Evolutionary conservation across 2,329 filamentous ascomycete species (phyloP).

Genomic region (Colletotrichum lentis): DNA sequence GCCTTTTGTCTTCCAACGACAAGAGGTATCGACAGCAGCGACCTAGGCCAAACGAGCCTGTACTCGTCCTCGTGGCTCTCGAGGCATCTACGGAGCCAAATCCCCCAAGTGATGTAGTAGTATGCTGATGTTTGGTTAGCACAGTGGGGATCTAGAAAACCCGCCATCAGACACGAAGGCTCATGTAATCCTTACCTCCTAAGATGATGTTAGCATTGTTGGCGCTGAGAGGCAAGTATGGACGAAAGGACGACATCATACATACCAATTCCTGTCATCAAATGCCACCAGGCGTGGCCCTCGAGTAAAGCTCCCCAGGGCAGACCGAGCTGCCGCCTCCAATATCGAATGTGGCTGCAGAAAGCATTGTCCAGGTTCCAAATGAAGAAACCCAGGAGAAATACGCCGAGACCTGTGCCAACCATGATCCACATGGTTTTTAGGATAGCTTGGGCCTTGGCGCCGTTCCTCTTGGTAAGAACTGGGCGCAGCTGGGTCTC

Average conservation of each 20-base stretch:
- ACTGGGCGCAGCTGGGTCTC: slow-evolving; percentile 57
- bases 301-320: slow-evolving; percentile 81
- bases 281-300: slow-evolving; percentile 70
- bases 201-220: slow-evolving; percentile 37
- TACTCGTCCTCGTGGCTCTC: slow-evolving; percentile 78
- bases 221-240: slow-evolving; percentile 37
- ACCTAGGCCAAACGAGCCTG: slow-evolving; percentile 72
- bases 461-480: slow-evolving; percentile 55
- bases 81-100: slow-evolving; percentile 81
- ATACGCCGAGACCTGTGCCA: slow-evolving; percentile 63
- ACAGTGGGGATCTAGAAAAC: not conserved
- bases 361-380: slow-evolving; percentile 85
- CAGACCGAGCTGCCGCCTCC: slow-evolving; percentile 73
- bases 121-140: slow-evolving; percentile 62
- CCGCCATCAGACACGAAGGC: not conserved
- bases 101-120: slow-evolving; percentile 83
- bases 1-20: slow-evolving; percentile 51
- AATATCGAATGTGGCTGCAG: slow-evolving; percentile 70
- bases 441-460: slow-evolving; percentile 58
- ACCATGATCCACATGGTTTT: slow-evolving; percentile 81
- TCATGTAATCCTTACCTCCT: slow-evolving; percentile 42
- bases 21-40: slow-evolving; percentile 62
- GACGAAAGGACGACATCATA: not conserved
- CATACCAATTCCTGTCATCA: slow-evolving; percentile 78
- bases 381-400: slow-evolving; percentile 76